Evolutionary conservation across 371 early-diverging fungal genomes (phyloP), one percentile per base, ranked within the genome.

Genomic region (Mucor sp.): DNA sequence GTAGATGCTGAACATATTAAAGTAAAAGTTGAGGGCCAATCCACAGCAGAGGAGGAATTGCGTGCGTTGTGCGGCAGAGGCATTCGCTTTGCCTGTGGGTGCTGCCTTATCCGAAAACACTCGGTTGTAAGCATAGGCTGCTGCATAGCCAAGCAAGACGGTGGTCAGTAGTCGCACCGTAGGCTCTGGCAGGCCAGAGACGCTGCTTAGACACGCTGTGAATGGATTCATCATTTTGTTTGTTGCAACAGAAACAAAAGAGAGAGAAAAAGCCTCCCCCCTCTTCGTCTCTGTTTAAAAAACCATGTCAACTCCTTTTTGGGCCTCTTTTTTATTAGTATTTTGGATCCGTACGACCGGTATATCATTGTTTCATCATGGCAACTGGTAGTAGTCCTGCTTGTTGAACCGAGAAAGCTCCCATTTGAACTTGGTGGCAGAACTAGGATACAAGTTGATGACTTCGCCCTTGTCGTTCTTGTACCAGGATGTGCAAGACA

Each of bases 111-210:
- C 69, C 33, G 71, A 76, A 48, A 76, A 77, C 43, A 60, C 68
- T 27, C 72, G 72, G 12, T 78, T 41, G 61, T 79, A 79, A 27
- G 58, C 17, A n/a, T 75, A 50, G 41, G 88, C 85, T 37, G 78
- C 71, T n/a, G 85, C 85, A 68, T 89, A 90, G 0, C 77, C 87
- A 7, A 85, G 68, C 7, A 83, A 55, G 12, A 90, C 61, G 1
- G 89, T 85, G 33, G 80, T 17, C 60, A 89, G 64, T 25, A 90
- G 65, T 4, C 88, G 85, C 41, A 89, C 71, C 2, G 84, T 74
- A 2, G 86, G 79, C 66, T 90, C 89, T 12, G 87, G 87, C n/a
- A 89, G 62, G 7, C 89, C 89, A 8, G 80, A 80, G 17, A 72
- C 68, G 37, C 62, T 66, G 25, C 78, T 76, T 25, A 82, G 63